Conservation (phyloP, 1,284 basidiomycete species). For the Boletus mariae region DNA sequence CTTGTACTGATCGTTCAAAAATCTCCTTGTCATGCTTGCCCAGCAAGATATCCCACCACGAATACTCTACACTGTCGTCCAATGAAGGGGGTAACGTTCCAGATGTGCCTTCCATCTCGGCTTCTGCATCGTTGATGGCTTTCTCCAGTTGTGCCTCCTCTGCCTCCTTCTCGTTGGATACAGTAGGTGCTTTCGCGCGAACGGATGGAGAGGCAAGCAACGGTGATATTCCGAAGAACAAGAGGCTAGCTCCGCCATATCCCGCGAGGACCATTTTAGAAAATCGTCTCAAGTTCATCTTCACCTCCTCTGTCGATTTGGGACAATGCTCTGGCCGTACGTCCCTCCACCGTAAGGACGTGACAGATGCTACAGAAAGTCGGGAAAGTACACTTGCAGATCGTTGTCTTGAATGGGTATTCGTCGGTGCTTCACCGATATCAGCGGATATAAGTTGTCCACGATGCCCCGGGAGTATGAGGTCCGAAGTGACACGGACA, state of each 20-base stretch:
- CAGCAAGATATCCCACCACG: constrained; percentile 77
- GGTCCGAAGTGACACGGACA: constrained; percentile 65
- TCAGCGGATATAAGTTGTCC: constrained; percentile 71
- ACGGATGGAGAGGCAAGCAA: constrained; percentile 30
- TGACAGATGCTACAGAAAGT: constrained; percentile 30
- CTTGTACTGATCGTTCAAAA: constrained; percentile 55
- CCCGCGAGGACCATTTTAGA: constrained; percentile 78
- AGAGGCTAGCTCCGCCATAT: constrained; percentile 72
- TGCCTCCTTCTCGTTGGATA: constrained; percentile 39
- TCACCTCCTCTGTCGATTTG: constrained; percentile 51
- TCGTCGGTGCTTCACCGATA: constrained; percentile 53
- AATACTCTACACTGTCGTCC: constrained; percentile 41
- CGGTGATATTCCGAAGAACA: constrained; percentile 72
- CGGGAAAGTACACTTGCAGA: constrained; percentile 30
- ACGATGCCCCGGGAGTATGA: constrained; percentile 57
- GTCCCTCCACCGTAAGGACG: constrained; percentile 28
- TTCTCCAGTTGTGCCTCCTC: constrained; percentile 61
- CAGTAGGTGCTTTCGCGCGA: constrained; percentile 24
- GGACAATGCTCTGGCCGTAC: constrained; percentile 26
- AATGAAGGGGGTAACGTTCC: constrained; percentile 21
- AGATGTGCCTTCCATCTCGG: constrained; percentile 51
- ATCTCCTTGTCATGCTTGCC: constrained; percentile 78
- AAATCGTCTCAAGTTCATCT: constrained; percentile 63
- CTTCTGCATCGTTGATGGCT: constrained; percentile 67
- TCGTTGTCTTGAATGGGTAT: constrained; percentile 25